Evolutionary conservation across 768 basidiomycete species (phyloP).

Genomic region (Leccinum boreale): DNA sequence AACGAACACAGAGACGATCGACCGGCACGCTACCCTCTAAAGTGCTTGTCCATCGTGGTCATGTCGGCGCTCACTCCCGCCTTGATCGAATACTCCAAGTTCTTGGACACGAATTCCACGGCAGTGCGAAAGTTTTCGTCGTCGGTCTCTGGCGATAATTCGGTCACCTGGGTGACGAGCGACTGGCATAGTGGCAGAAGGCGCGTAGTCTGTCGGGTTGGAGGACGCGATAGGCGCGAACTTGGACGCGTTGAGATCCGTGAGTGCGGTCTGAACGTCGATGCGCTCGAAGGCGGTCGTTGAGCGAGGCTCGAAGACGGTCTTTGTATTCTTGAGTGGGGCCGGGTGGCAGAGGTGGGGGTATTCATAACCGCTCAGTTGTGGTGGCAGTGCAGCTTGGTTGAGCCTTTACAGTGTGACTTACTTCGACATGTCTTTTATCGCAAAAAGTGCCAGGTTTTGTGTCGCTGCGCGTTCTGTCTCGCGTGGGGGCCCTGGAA

Average conservation of each 20-base stretch:
- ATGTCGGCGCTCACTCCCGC: conserved; percentile 58
- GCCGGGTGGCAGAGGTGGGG: conserved; percentile 16
- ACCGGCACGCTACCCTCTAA: conserved; percentile 45
- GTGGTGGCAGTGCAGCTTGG: conserved; percentile 10
- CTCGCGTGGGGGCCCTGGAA: background rate
- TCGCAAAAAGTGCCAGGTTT: conserved; percentile 12
- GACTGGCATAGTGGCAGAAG: conserved; percentile 52
- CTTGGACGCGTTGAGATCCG: conserved; percentile 35
- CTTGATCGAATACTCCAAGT: conserved; percentile 56
- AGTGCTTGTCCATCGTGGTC: conserved; percentile 47
- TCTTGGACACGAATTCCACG: conserved; percentile 57
- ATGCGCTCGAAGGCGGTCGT: conserved; percentile 42
- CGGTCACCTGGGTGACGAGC: conserved; percentile 54
- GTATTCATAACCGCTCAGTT: conserved; percentile 16
- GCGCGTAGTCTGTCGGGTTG: conserved; percentile 48
- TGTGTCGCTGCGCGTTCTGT: conserved; percentile 6
- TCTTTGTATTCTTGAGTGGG: conserved; percentile 24
- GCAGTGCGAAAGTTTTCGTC: conserved; percentile 45
- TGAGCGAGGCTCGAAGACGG: conserved; percentile 38
- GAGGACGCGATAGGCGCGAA: conserved; percentile 49
- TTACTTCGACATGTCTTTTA: conserved; percentile 14
- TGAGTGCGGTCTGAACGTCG: conserved; percentile 32
- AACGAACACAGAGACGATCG: conserved; percentile 1
- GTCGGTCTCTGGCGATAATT: conserved; percentile 41
- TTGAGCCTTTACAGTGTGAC: background rate